These are phyloP conservation scores for Globisporangium nodosum DNA, from an alignment of 352 stramenopile genomes.

Conservation along the genomic window DNA sequence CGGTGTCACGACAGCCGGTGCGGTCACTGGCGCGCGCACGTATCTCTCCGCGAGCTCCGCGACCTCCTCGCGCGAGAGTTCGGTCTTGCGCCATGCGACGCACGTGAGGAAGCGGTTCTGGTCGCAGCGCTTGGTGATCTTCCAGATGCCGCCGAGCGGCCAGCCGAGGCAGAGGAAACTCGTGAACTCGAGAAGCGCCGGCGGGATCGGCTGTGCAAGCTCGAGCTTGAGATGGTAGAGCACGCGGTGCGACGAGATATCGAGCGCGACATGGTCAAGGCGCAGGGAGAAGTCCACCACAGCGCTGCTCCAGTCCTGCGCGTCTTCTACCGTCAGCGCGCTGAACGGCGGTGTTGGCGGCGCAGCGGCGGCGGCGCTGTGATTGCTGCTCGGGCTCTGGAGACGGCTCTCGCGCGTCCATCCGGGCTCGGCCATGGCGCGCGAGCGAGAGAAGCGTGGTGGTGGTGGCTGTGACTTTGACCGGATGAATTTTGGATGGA, in stretches of 20 bases:
- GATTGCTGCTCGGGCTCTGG: neutral
- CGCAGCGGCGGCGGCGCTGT: neutral
- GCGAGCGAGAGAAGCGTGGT: too few species aligned
- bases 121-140: slow-evolving; percentile 27
- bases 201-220: slow-evolving; percentile 31
- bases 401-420: neutral
- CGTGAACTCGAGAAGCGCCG: slow-evolving; percentile 21
- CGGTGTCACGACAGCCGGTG: neutral
- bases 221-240: slow-evolving; percentile 43
- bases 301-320: slow-evolving; percentile 39
- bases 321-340: slow-evolving; percentile 12
- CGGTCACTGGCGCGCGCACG: slow-evolving; percentile 3
- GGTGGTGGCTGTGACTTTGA: too few species aligned
- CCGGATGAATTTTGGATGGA: too few species aligned
- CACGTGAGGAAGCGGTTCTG: slow-evolving; percentile 30
- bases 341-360: neutral
- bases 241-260: slow-evolving; percentile 39
- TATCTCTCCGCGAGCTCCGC: slow-evolving; percentile 30
- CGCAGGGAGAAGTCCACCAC: slow-evolving; percentile 33
- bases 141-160: slow-evolving; percentile 48
- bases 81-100: slow-evolving; percentile 43
- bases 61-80: slow-evolving; percentile 34
- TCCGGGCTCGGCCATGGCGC: neutral
- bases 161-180: slow-evolving; percentile 44
- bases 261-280: slow-evolving; percentile 38